Evolutionary conservation across 2,329 filamentous ascomycete species (phyloP), one percentile per base, ranked within the genome.

Genomic region (Aspergillus candidus): DNA sequence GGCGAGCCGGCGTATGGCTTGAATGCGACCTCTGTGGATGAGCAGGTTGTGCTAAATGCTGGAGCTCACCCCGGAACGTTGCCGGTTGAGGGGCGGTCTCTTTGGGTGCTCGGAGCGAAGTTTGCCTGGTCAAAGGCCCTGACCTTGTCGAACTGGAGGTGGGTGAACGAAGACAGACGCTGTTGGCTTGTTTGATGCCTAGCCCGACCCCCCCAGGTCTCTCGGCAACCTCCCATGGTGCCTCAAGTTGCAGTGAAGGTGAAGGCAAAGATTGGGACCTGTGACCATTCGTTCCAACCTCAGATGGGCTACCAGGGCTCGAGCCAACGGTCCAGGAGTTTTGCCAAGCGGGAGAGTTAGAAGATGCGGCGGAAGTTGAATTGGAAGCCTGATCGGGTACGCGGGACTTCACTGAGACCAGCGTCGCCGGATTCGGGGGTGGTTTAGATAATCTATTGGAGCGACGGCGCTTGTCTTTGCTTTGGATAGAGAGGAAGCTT

Each of bases 391-490:
- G 44, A 31, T 40, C 43, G n/a, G 55, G 44, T 14, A 50, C 40
- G 38, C 42, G 52, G 15, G 50, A 39, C 22, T 40, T 48, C 13
- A 40, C 32, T 17, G 46, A 39, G 38, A 35, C 44, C 14, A 54
- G 35, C 10, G 40, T 44, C 18, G 54, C 46, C 35, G 52, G 53
- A 35, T 56, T 64, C 11, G 59, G 59, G n/a, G 58, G 53, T 27
- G 65, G 61, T 37, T 68, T 69, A 32, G 65, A 66, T 31, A 68
- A 52, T 43, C 63, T 63, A 40, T 66, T 67, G 22, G 58, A 56
- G 41, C 55, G 59, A 44, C 59, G 59, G 35, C 55, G 57, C 41
- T 65, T 62, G 41, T 60, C 54, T 53, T 54, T 62, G 41, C 49
- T 57, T 48, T 53, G 53, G 37, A 54, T 58, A 30, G 66, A 68